Evolutionary conservation across 2,329 filamentous ascomycete species (phyloP).

Genomic region (Berkeleyomyces rouxiae): DNA sequence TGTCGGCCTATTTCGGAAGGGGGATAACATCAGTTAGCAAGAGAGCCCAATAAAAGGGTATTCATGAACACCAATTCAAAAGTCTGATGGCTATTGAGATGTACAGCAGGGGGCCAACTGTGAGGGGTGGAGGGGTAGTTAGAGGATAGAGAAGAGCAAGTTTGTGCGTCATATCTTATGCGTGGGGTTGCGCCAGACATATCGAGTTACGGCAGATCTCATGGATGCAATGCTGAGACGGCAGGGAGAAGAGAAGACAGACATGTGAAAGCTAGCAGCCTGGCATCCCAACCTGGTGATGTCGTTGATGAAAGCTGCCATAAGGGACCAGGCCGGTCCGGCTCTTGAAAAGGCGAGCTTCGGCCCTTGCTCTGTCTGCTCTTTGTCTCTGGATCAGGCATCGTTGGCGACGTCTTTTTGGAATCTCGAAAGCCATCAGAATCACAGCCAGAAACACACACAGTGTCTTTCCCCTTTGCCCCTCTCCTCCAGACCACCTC

Average conservation of each 20-base stretch:
- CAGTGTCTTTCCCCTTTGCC: neutral
- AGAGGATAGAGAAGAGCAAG: neutral
- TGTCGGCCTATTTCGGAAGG: slow-evolving; percentile 16
- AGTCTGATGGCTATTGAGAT: neutral
- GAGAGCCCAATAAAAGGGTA: neutral
- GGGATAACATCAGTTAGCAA: neutral
- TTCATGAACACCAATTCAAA: too few species aligned
- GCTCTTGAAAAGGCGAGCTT: neutral
- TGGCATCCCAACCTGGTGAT: neutral
- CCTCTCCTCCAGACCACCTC: neutral
- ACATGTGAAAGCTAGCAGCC: neutral
- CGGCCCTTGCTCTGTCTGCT: neutral
- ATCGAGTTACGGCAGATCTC: neutral
- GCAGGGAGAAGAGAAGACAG: neutral
- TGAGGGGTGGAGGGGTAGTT: neutral
- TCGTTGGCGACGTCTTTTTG: neutral
- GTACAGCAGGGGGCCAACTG: neutral
- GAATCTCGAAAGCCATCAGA: neutral
- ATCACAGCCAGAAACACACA: neutral
- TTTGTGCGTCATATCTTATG: neutral
- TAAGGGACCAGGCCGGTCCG: neutral
- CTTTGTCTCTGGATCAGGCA: neutral
- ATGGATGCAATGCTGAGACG: neutral
- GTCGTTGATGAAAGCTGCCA: neutral
- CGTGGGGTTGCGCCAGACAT: neutral